phyloP scores from a whole-genome alignment of 2,329 filamentous ascomycete species.

The Didymella lethalis region DNA sequence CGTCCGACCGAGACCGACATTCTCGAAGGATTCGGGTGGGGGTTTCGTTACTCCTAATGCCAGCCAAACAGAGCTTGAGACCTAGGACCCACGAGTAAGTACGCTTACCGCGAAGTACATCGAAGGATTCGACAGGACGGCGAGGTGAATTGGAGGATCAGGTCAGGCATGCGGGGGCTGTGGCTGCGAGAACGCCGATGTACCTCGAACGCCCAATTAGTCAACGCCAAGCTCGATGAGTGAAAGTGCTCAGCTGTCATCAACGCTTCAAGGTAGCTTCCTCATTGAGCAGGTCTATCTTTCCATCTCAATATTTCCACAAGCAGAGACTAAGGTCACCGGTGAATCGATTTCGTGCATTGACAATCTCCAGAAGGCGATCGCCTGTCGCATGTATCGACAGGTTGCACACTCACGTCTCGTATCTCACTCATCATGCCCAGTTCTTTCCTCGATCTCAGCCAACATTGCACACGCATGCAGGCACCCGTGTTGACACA shows the following conservation, averaged over 20 bases:
- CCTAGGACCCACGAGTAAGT: background rate
- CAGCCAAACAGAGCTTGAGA: constrained; percentile 3
- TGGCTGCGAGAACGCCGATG: constrained; percentile 1
- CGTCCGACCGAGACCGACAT: background rate
- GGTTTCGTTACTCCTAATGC: constrained; percentile 4
- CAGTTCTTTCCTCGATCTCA: constrained; percentile 21
- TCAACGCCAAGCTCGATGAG: constrained; percentile 2
- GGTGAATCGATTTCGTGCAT: constrained; percentile 1
- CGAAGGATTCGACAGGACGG: constrained; percentile 10
- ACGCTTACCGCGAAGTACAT: background rate
- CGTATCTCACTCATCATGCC: constrained; percentile 10
- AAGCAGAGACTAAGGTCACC: background rate
- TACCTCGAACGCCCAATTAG: background rate
- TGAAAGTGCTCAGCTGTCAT: background rate
- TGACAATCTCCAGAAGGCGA: constrained; percentile 14
- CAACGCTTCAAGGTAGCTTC: background rate
- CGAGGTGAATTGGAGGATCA: constrained; percentile 6
- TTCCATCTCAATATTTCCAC: background rate
- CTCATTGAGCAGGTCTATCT: background rate
- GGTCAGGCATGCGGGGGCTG: background rate
- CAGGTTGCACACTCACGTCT: constrained; percentile 8
- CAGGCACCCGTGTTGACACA: constrained; percentile 22
- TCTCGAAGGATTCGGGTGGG: constrained; percentile 13
- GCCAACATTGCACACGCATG: constrained; percentile 24
- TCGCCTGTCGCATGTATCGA: constrained; percentile 8